phyloP scores from a whole-genome alignment of 2,329 filamentous ascomycete genomes.

The Alternaria panax region DNA sequence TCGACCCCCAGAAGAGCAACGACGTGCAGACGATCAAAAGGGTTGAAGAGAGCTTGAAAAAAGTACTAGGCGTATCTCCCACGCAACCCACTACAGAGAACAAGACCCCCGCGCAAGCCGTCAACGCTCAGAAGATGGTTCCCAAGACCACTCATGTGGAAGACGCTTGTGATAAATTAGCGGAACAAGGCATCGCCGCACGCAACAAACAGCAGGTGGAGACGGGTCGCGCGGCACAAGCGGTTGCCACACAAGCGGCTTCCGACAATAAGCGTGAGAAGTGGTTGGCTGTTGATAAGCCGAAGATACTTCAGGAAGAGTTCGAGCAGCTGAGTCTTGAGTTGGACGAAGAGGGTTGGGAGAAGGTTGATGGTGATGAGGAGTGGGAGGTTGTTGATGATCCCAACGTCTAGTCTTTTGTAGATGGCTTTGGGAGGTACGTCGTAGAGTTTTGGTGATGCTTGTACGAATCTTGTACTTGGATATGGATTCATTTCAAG shows the following conservation, averaged over 20 bases:
- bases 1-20: background rate
- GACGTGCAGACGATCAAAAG: background rate
- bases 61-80: too few species aligned
- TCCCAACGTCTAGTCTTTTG: background rate
- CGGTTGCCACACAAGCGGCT: background rate
- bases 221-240: too few species aligned
- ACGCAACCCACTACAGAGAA: background rate
- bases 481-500: too few species aligned
- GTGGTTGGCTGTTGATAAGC: background rate
- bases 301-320: background rate
- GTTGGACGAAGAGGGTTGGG: background rate
- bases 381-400: background rate
- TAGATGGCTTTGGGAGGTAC: background rate
- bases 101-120: too few species aligned
- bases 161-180: too few species aligned
- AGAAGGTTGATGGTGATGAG: background rate
- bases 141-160: too few species aligned
- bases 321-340: background rate
- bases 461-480: background rate
- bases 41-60: too few species aligned
- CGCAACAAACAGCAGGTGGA: too few species aligned
- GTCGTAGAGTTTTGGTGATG: background rate
- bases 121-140: too few species aligned
- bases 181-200: too few species aligned
- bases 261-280: background rate